These are phyloP conservation scores for Rhodotorula paludigena DNA, from an alignment of 768 basidiomycete species.

Conservation along the genomic window DNA sequence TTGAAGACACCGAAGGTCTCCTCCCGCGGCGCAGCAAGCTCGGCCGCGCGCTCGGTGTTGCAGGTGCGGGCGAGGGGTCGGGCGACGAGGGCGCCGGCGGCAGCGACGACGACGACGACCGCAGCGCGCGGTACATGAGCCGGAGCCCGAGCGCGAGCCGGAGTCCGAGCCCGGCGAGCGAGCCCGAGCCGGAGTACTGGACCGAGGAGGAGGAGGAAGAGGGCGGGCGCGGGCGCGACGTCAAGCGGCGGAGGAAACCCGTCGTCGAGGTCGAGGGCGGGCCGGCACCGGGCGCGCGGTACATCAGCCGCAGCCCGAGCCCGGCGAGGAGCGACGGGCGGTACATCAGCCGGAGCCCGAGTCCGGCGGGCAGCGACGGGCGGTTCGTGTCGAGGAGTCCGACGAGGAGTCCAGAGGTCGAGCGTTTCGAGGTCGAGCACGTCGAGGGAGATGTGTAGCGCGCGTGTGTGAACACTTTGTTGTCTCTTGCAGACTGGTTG, in stretches of 20 bases:
- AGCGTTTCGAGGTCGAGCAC: slow-evolving; percentile 28
- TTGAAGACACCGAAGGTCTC: slow-evolving; percentile 89
- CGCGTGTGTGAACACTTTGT: background rate
- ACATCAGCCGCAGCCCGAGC: background rate
- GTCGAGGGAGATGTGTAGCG: slow-evolving; percentile 28
- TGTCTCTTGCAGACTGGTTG: background rate
- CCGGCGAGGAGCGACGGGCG: slow-evolving; percentile 10
- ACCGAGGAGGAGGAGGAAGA: slow-evolving; percentile 19
- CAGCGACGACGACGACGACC: slow-evolving; percentile 26
- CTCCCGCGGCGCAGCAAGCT: slow-evolving; percentile 77
- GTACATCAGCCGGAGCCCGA: slow-evolving; percentile 34
- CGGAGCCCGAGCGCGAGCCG: slow-evolving; percentile 43
- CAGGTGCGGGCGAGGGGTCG: slow-evolving; percentile 41
- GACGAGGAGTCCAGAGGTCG: slow-evolving; percentile 23
- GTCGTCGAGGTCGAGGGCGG: slow-evolving; percentile 10
- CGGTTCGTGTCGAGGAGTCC: slow-evolving; percentile 32
- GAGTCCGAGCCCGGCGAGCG: slow-evolving; percentile 45
- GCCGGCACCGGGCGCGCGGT: background rate
- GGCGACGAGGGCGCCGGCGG: slow-evolving; percentile 47
- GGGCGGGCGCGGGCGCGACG: slow-evolving; percentile 3
- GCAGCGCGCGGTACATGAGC: slow-evolving; percentile 20
- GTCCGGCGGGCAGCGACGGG: slow-evolving; percentile 22
- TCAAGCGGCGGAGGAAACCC: slow-evolving; percentile 14
- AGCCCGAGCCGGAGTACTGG: slow-evolving; percentile 26
- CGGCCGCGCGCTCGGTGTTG: slow-evolving; percentile 68